phyloP scores from a whole-genome alignment of 2,329 filamentous ascomycete species.

The Verticillium klebahnii region DNA sequence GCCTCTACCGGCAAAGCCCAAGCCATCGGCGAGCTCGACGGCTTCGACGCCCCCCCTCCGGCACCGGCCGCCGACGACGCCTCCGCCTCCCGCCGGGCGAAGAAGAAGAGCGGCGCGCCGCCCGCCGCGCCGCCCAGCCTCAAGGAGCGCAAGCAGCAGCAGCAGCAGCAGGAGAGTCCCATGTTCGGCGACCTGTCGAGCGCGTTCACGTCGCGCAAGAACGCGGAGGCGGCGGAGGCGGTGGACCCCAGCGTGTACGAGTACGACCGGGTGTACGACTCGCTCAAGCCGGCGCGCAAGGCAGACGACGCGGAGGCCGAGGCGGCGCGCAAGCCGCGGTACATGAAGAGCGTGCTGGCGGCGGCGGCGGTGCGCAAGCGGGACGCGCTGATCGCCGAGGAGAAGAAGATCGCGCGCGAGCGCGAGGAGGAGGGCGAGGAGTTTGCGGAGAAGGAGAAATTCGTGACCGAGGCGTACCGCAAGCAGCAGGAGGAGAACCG shows the following conservation, averaged over 20 bases:
- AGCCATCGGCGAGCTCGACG: conserved; percentile 58
- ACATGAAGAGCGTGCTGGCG: conserved; percentile 70
- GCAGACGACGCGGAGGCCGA: conserved; percentile 47
- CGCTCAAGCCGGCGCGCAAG: conserved; percentile 61
- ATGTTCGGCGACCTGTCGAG: conserved; percentile 64
- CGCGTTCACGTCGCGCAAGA: conserved; percentile 56
- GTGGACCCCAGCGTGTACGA: conserved; percentile 76
- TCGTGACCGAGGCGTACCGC: conserved; percentile 81
- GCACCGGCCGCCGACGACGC: conserved; percentile 9
- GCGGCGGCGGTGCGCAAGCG: conserved; percentile 74
- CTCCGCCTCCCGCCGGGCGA: conserved; percentile 20
- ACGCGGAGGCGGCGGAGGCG: conserved; percentile 60
- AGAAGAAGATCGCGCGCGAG: conserved; percentile 74
- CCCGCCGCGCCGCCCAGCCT: conserved; percentile 36
- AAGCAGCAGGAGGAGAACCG: conserved; percentile 73
- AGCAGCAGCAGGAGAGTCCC: conserved; percentile 30
- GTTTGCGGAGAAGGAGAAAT: conserved; percentile 78
- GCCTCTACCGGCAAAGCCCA: conserved; percentile 36
- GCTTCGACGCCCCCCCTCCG: conserved; percentile 29
- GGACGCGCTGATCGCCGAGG: conserved; percentile 72
- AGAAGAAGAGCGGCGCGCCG: conserved; percentile 22
- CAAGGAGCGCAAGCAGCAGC: conserved; percentile 24
- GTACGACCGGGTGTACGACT: conserved; percentile 80
- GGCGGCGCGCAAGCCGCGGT: conserved; percentile 64
- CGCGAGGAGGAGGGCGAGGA: conserved; percentile 76